Base-by-base conservation (phyloP, 768 basidiomycete species). In the Rhodosporidiobolus sp. region DNA sequence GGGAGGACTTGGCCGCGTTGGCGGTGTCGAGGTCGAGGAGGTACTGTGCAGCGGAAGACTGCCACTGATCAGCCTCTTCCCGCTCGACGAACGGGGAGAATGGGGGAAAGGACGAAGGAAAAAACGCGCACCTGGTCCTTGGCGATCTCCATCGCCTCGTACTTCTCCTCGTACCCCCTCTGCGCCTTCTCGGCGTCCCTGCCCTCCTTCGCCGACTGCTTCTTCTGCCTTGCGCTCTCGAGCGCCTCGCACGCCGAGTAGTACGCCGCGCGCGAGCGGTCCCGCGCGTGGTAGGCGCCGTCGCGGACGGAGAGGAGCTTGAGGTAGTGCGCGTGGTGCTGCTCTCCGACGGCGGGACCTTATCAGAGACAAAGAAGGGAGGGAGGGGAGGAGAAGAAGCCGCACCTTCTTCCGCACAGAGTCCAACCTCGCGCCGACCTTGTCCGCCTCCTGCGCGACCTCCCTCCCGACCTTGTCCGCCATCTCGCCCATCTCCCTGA, bases 341-440 rank as follows among this genome's bases (percentile, higher is more conserved):
- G 63, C 20, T 10, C 22, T 3, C 32, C 19, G n/a, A 30, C 26
- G 3, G 16, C 26, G 4, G 30, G 4, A 16, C 16, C 14, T 43
- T 8, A 16, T 48, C 34, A 34, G 46, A 1, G 65, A 38, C 28
- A 9, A 17, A 1, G 19, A 10, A 3, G 45, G 8, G 11, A 2
- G 28, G 19, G 30, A 17, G 6, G 6, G 9, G n/a, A 5, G 34
- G 59, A 8, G 19, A 45, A 2, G 7, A n/a, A 43, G 10, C 24
- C 70, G 16, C 32, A 69, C 74, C 64, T 70, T 70, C 45, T 73
- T 73, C 43, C 59, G 32, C 1, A 76, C 67, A 12, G 26, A 50
- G 45, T 76, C 77, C 22, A 79, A 55, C 64, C 74, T 58, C 3
- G 17, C 61, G 17, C 72, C 78, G 12, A 70, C 65, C 32, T 63